phyloP scores from a whole-genome alignment of 1,284 basidiomycete genomes.

The Cutaneotrichosporon arboriforme region DNA sequence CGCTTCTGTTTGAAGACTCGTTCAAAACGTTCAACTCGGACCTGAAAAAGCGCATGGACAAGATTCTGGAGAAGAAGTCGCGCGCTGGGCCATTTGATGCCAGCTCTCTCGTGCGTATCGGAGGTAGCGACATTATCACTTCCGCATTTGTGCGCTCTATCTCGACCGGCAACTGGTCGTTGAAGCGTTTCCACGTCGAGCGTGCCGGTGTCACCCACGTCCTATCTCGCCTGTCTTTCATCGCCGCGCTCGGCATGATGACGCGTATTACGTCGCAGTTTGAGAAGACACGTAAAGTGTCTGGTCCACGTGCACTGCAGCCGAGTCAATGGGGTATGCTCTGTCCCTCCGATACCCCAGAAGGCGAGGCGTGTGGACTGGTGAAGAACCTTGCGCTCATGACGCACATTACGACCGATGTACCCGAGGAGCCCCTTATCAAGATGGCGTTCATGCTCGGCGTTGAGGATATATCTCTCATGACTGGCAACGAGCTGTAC shows the following conservation, averaged over 20 bases:
- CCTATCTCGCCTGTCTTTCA: constrained; percentile 88
- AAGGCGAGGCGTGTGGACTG: constrained; percentile 98
- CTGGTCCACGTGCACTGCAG: constrained; percentile 92
- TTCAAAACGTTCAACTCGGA: constrained; percentile 99
- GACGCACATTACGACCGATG: constrained; percentile 99
- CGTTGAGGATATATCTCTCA: constrained; percentile 89
- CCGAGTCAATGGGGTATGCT: constrained; percentile 99
- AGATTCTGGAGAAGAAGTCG: constrained; percentile 93
- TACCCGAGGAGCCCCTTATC: constrained; percentile 91
- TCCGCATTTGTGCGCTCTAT: constrained; percentile 96
- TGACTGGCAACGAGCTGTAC: constrained; percentile 95
- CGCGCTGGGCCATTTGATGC: constrained; percentile 95
- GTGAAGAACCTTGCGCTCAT: constrained; percentile 99
- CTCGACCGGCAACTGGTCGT: constrained; percentile 97
- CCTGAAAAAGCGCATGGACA: constrained; percentile 93
- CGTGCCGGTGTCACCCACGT: constrained; percentile 98
- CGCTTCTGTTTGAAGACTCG: constrained; percentile 92
- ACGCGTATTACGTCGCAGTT: constrained; percentile 98
- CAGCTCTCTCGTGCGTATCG: constrained; percentile 55
- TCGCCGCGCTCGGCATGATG: constrained; percentile 99
- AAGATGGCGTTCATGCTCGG: constrained; percentile 88
- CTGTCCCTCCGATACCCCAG: constrained; percentile 96
- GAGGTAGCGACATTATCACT: constrained; percentile 74
- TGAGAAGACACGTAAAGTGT: constrained; percentile 98
- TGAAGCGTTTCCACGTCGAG: constrained; percentile 99